A percentile compares a stretch with the other conserved stretches of the same genome.
These are phyloP conservation scores for Hortiboletus campestris DNA, from an alignment of 768 basidiomycete species.

Conservation along the genomic window DNA sequence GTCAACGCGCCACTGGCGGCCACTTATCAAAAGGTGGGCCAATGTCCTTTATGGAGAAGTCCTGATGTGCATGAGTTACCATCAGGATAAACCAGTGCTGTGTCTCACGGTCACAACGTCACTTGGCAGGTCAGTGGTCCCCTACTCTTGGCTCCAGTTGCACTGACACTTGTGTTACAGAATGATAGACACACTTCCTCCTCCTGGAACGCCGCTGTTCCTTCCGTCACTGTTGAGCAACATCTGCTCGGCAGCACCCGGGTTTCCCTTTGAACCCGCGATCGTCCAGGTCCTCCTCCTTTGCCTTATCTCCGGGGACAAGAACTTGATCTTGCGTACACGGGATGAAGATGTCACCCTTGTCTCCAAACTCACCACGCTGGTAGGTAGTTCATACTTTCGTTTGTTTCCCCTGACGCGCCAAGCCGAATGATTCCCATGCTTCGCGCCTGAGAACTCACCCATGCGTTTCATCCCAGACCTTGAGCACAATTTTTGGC, in stretches of 20 bases:
- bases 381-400: conserved; percentile 40
- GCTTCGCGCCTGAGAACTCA: not conserved
- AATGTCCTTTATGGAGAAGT: not conserved
- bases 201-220: conserved; percentile 45
- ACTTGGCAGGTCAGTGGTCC: not conserved
- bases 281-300: conserved; percentile 66
- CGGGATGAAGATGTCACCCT: conserved; percentile 61
- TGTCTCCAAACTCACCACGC: conserved; percentile 54
- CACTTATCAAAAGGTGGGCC: conserved; percentile 2
- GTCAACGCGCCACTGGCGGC: not conserved
- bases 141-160: too few species aligned
- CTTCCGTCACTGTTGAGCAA: conserved; percentile 49
- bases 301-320: conserved; percentile 60
- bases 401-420: not conserved
- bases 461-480: conserved; percentile 38
- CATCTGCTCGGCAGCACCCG: conserved; percentile 44
- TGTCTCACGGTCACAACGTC: not conserved
- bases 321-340: conserved; percentile 63
- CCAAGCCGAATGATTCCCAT: conserved; percentile 5
- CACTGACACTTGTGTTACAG: conserved; percentile 3
- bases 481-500: conserved; percentile 58
- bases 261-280: conserved; percentile 57
- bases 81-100: conserved; percentile 26
- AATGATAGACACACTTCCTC: conserved; percentile 30
- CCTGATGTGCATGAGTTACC: conserved; percentile 19